A percentile compares a stretch with the other conserved stretches of the same genome.
Conservation (phyloP, 768 basidiomycete species). For the Tulasnella sp. region DNA sequence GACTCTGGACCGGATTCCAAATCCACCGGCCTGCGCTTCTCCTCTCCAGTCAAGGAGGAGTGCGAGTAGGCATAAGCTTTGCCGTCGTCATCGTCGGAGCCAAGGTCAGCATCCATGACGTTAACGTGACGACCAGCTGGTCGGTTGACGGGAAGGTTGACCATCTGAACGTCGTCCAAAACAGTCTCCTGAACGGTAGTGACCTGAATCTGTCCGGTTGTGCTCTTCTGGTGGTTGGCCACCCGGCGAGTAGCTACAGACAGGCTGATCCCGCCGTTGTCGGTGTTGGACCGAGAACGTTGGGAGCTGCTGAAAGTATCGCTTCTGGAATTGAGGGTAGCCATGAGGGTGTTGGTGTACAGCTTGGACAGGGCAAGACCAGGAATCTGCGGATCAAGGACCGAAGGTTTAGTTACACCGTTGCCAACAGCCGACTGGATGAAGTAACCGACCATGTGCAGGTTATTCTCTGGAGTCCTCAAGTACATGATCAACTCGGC, state of each 20-base stretch:
- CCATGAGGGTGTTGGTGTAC: constrained; percentile 21
- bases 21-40: neutral
- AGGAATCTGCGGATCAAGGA: neutral
- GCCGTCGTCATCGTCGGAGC: neutral
- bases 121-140: neutral
- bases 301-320: neutral
- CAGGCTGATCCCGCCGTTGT: neutral
- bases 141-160: neutral
- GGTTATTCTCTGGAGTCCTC: constrained; percentile 13
- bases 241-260: neutral
- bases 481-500: constrained; percentile 19
- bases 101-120: neutral
- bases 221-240: neutral
- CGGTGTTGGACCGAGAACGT: neutral
- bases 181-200: constrained; percentile 8
- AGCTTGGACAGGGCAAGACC: constrained; percentile 19
- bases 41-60: neutral
- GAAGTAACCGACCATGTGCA: constrained; percentile 5
- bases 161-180: constrained; percentile 4
- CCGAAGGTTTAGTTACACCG: neutral
- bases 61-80: neutral
- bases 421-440: neutral
- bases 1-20: neutral
- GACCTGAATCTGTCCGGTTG: neutral
- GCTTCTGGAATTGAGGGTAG: constrained; percentile 20